Conservation (phyloP, 2,329 filamentous ascomycete genomes). For the Aureobasidium pullulans region DNA sequence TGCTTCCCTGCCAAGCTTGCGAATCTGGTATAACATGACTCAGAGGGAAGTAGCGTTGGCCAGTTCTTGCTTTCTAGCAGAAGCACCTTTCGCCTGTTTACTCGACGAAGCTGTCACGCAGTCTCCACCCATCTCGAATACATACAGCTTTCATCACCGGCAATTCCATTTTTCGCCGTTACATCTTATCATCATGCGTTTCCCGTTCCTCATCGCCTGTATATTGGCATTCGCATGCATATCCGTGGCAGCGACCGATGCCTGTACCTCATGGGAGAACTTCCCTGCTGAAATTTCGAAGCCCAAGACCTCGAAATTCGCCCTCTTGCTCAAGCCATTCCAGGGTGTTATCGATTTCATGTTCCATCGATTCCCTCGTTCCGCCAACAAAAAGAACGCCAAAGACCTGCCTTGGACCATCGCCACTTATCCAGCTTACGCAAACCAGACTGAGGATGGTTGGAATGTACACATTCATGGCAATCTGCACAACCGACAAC, state of each 20-base stretch:
- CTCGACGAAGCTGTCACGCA: neutral
- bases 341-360: slow-evolving; percentile 6
- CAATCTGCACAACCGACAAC: slow-evolving; percentile 65
- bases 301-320: neutral
- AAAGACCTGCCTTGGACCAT: neutral
- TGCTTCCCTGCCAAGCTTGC: neutral
- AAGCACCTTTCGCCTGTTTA: neutral
- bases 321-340: slow-evolving; percentile 8
- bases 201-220: slow-evolving; percentile 7
- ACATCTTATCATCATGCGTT: slow-evolving; percentile 14
- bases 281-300: neutral
- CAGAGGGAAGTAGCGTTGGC: neutral
- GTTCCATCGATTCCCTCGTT: neutral
- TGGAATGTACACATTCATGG: slow-evolving; percentile 68
- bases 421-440: slow-evolving; percentile 55
- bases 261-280: neutral
- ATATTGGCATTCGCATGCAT: neutral
- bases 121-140: neutral
- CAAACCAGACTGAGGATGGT: slow-evolving; percentile 62
- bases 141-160: neutral
- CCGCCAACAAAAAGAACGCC: neutral
- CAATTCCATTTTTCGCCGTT: neutral
- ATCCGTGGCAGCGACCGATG: neutral
- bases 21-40: neutral
- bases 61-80: neutral